Conservation (phyloP, 164 flowering plant genomes). For the Platanus orientalis region DNA sequence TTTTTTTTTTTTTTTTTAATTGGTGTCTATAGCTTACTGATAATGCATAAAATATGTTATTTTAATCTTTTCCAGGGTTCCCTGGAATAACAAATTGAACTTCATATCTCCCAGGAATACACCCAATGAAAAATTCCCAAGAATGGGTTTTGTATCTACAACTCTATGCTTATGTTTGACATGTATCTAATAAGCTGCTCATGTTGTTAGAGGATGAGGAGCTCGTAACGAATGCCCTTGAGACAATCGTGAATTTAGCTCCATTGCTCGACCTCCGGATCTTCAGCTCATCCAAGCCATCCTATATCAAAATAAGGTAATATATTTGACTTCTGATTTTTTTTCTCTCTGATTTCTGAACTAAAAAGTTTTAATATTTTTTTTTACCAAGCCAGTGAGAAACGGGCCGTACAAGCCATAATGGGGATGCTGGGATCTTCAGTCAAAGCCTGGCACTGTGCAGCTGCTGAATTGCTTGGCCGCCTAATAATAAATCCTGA, state of each 20-base stretch:
- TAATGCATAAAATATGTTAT: no score
- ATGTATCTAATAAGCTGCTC: constrained; percentile 9
- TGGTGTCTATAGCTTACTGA: no score
- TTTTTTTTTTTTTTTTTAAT: no score
- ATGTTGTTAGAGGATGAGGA: constrained; percentile 88
- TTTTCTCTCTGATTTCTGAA: background rate
- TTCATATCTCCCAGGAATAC: no score
- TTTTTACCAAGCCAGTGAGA: constrained; percentile 48
- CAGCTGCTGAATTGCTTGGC: constrained; percentile 92
- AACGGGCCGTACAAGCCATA: constrained; percentile 86
- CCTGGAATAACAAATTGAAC: no score
- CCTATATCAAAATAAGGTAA: constrained; percentile 84
- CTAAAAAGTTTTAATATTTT: constrained; percentile 7
- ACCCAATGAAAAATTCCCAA: no score
- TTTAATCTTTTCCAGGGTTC: no score
- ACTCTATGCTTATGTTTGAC: no score
- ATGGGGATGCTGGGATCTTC: constrained; percentile 81
- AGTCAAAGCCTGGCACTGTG: constrained; percentile 94
- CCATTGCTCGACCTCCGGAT: constrained; percentile 89
- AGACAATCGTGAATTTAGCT: constrained; percentile 87
- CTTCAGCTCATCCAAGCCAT: constrained; percentile 88
- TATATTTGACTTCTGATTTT: constrained; percentile 8
- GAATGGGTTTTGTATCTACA: no score
- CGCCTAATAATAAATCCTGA: constrained; percentile 94
- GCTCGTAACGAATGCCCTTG: constrained; percentile 90